Evolutionary conservation across 495 filamentous ascomycete genomes (phyloP).

Genomic region (Neurospora sp.): DNA sequence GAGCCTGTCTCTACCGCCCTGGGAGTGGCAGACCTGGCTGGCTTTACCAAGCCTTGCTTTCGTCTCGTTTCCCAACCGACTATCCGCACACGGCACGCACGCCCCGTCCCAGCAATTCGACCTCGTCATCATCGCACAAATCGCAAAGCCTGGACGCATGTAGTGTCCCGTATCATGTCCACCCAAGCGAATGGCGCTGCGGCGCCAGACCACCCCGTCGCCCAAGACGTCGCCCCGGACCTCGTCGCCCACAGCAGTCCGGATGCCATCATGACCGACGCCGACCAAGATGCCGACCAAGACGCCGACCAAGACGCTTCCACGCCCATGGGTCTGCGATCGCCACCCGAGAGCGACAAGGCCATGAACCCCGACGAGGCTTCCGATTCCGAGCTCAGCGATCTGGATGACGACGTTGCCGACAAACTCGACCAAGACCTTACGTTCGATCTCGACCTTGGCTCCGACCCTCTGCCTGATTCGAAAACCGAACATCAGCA

Average conservation of each 20-base stretch:
- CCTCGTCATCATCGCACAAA: conserved; percentile 10
- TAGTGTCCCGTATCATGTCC: conserved; percentile 28
- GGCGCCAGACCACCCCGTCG: conserved; percentile 20
- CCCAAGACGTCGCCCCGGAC: background rate
- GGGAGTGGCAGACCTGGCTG: background rate
- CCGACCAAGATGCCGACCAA: conserved; percentile 7
- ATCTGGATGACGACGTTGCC: conserved; percentile 39
- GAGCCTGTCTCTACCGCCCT: background rate
- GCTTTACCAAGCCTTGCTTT: background rate
- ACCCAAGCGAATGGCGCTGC: conserved; percentile 30
- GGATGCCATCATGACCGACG: conserved; percentile 4
- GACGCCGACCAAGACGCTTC: conserved; percentile 8
- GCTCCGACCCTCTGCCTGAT: conserved; percentile 4
- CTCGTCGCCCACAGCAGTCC: background rate
- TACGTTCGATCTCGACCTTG: conserved; percentile 5
- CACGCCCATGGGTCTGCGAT: conserved; percentile 36
- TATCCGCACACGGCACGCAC: background rate
- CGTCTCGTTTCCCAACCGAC: background rate
- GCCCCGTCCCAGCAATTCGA: conserved; percentile 5
- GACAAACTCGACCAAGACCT: conserved; percentile 16
- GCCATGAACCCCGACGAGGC: conserved; percentile 34
- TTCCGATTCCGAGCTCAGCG: conserved; percentile 48
- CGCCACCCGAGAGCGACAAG: conserved; percentile 42
- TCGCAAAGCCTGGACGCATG: conserved; percentile 23
- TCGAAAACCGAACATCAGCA: background rate